Evolutionary conservation across 305 asterid genomes (phyloP).

Genomic region (Solanum aculeatissimum): DNA sequence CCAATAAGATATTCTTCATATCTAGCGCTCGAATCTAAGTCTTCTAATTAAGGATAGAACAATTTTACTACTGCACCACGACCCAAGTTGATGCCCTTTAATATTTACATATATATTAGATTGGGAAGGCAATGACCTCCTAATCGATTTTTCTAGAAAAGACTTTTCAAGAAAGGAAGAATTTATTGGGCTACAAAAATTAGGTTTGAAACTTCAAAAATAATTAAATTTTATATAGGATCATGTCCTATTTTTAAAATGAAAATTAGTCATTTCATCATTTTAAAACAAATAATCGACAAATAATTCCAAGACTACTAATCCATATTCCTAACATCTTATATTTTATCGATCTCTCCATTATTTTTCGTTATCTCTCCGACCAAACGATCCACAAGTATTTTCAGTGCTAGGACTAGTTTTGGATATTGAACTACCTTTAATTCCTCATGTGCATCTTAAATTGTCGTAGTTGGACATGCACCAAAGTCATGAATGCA

Average conservation of each 20-base stretch:
- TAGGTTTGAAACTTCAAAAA: not conserved
- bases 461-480: not conserved
- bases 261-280: not conserved
- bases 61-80: no score
- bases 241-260: not conserved
- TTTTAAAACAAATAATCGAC: no score
- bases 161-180: not conserved
- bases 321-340: not conserved
- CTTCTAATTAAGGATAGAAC: no score
- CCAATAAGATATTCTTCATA: no score
- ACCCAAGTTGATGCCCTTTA: no score
- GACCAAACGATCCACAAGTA: not conserved
- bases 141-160: no score
- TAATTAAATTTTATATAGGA: not conserved
- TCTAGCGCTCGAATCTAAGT: fast-evolving
- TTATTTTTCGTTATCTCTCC: not conserved
- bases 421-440: not conserved
- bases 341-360: fast-evolving
- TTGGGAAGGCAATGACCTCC: no score
- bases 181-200: not conserved
- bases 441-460: not conserved
- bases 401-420: not conserved
- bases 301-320: not conserved
- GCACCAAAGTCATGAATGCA: not conserved
- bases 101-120: no score